Conservation (phyloP, 148 eudicot species). For the Rhododendron williamsianum region DNA sequence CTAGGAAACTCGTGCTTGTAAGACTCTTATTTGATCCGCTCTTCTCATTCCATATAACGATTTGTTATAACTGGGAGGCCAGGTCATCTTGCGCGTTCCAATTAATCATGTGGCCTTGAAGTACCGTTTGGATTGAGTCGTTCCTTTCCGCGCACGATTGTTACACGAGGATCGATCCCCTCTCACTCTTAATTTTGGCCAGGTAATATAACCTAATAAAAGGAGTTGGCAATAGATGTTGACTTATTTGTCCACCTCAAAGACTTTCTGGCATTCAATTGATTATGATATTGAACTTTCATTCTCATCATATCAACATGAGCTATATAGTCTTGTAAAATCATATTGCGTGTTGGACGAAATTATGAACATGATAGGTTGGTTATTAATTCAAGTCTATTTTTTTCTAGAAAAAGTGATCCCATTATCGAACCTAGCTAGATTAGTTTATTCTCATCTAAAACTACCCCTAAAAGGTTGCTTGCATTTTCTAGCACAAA, state of each 20-base stretch:
- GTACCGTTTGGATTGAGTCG: background rate
- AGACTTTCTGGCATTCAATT: background rate
- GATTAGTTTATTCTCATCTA: background rate
- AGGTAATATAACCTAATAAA: background rate
- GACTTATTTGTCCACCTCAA: conserved; percentile 7
- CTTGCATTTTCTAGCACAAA: conserved; percentile 1
- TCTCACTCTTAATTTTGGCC: background rate
- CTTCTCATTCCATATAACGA: no score
- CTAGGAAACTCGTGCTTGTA: no score
- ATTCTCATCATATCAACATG: background rate
- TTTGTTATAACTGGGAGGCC: no score
- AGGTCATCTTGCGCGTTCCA: no score
- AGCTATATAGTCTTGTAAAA: background rate
- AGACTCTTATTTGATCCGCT: no score
- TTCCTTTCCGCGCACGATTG: background rate
- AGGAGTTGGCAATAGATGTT: conserved; percentile 5
- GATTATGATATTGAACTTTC: background rate
- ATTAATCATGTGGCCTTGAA: background rate
- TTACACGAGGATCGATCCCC: background rate
- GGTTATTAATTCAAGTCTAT: background rate
- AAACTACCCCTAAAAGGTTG: background rate
- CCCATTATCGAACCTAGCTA: background rate
- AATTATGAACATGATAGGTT: background rate
- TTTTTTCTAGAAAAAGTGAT: background rate
- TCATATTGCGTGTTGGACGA: conserved; percentile 4